Evolutionary conservation across 2,329 filamentous ascomycete species (phyloP), one percentile per base, ranked within the genome.

Genomic region (Plenodomus tracheiphilus): DNA sequence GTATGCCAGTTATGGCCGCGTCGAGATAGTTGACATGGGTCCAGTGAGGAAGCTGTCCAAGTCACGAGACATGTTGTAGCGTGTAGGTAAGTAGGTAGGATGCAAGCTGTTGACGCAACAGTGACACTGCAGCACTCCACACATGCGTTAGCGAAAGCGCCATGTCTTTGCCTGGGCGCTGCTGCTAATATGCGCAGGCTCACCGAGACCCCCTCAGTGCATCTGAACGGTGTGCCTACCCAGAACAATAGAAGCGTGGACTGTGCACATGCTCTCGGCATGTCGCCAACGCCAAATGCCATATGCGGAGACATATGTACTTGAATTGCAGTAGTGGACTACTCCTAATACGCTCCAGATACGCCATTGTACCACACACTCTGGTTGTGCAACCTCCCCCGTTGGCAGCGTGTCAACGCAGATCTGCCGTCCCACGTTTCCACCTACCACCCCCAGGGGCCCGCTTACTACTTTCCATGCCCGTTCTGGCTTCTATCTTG

Each of bases 381-480:
- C 15, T 21, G 22, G n/a, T 11, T 41, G 45, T 51, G 21, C 42
- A 17, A 53, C 46, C 39, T 53, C 34, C 42, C 39, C 17, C 43
- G 28, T 34, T 49, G n/a, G 49, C 38, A 25, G 21, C 22, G 35
- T 34, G 35, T 41, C 46, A 38, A 39, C 39, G 41, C 42, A 40
- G 21, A 42, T 40, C 49, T 53, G 49, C 42, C 46, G 46, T 49
- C 46, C 42, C 39, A 49, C 43, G 36, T 46, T 38, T 40, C 49
- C 38, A 28, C 28, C 9, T 8, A 11, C 13, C 28, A 10, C 8
- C 28, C 28, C 8, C 28, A 10, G 13, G 28, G 28, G 7, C 28
- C 28, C 28, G 28, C 28, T 32, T 32, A 4, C 28, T 4, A 32
- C 28, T 32, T 15, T 32, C 6, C 28, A 32, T 15, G 11, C 28